These are phyloP conservation scores for Aspergillus pseudoterreus DNA, from an alignment of 2,329 filamentous ascomycete species.

Conservation along the genomic window DNA sequence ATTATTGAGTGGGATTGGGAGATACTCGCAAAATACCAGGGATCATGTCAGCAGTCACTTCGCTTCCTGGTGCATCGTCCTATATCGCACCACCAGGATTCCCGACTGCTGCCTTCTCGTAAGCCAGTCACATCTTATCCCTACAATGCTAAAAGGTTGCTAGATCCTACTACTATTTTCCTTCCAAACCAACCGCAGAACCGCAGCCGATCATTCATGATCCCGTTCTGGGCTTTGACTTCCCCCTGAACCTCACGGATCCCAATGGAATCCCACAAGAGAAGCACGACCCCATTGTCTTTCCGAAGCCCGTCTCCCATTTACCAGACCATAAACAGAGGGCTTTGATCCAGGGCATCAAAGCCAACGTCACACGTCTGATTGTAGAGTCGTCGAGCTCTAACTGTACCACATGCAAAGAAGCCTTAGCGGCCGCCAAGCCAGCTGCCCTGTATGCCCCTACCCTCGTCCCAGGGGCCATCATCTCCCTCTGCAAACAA, in stretches of 20 bases:
- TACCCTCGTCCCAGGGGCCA: constrained; percentile 45
- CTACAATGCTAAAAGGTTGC: background rate
- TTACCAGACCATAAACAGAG: constrained; percentile 39
- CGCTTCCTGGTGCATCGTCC: constrained; percentile 19
- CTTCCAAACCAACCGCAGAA: constrained; percentile 44
- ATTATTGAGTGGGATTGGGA: too few relatives aligned
- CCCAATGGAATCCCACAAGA: constrained; percentile 49
- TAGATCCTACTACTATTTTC: constrained; percentile 44
- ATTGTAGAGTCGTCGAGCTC: constrained; percentile 41
- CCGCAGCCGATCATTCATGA: constrained; percentile 55
- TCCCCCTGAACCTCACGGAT: constrained; percentile 53
- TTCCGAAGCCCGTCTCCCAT: constrained; percentile 46
- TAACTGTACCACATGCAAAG: constrained; percentile 54
- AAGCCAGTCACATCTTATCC: constrained; percentile 9
- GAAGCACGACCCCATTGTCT: constrained; percentile 50
- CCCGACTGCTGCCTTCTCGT: constrained; percentile 50
- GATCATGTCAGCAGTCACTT: constrained; percentile 4
- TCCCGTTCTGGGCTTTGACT: constrained; percentile 53
- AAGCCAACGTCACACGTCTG: constrained; percentile 42
- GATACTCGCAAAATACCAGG: constrained; percentile 5
- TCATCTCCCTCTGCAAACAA: constrained; percentile 50
- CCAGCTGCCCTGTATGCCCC: constrained; percentile 50
- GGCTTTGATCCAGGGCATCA: constrained; percentile 39
- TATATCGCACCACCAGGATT: constrained; percentile 43
- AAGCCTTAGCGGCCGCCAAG: constrained; percentile 50